These are phyloP conservation scores for Scorias spongiosa DNA, from an alignment of 2,329 filamentous ascomycete species.

Conservation along the genomic window DNA sequence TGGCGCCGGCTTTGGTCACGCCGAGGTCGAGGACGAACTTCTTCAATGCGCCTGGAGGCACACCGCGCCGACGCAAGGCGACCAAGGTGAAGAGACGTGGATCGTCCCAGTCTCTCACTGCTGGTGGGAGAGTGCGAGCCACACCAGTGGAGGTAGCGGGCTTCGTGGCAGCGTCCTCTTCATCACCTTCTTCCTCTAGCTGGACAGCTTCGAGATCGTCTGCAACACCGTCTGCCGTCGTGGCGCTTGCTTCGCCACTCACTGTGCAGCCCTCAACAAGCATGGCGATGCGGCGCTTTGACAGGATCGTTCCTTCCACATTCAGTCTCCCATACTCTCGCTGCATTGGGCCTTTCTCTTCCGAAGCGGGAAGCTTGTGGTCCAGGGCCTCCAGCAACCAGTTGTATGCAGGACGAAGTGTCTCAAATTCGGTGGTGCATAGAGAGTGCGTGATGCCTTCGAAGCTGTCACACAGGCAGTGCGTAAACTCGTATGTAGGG, in stretches of 20 bases:
- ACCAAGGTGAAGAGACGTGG: conserved; percentile 80
- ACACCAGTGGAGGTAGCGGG: conserved; percentile 1
- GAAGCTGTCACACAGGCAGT: conserved; percentile 83
- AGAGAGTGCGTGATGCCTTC: conserved; percentile 84
- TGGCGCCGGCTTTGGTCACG: conserved; percentile 65
- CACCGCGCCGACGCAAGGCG: conserved; percentile 65
- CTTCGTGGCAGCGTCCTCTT: conserved; percentile 9
- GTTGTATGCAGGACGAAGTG: conserved; percentile 75
- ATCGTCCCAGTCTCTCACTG: conserved; percentile 81
- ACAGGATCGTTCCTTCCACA: conserved; percentile 70
- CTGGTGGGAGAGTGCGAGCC: conserved; percentile 24
- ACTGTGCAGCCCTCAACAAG: conserved; percentile 51
- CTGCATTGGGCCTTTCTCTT: conserved; percentile 59
- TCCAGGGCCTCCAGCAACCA: conserved; percentile 71
- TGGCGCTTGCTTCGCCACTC: conserved; percentile 11
- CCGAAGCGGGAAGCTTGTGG: conserved; percentile 53
- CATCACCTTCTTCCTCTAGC: conserved; percentile 26
- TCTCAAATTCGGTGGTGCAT: conserved; percentile 85
- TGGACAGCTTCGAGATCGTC: conserved; percentile 24
- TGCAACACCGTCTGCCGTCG: conserved; percentile 10
- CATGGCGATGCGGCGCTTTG: conserved; percentile 69
- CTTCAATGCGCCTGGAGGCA: conserved; percentile 76
- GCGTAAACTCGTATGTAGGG: conserved; percentile 78
- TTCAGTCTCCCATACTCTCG: conserved; percentile 70
- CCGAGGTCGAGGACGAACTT: conserved; percentile 85